Conservation (phyloP, 495 filamentous ascomycete genomes). For the Usnea hakonensis region DNA sequence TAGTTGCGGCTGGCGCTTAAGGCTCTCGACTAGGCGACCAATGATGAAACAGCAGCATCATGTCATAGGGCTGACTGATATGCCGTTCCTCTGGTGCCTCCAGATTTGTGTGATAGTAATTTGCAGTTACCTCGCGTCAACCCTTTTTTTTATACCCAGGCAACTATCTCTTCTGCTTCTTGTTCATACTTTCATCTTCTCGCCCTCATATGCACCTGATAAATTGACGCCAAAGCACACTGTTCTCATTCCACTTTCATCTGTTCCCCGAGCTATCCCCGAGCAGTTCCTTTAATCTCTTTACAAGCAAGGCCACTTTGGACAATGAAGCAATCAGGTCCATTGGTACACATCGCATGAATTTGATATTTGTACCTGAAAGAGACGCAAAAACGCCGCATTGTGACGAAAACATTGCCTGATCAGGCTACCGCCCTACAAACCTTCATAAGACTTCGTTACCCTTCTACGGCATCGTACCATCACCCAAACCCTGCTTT, state of each 20-base stretch:
- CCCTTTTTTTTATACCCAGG: background rate
- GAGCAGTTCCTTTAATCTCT: background rate
- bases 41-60: background rate
- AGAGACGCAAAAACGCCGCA: background rate
- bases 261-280: background rate
- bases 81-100: background rate
- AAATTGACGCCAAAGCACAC: background rate
- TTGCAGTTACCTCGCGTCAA: background rate
- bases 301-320: background rate
- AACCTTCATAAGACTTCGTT: background rate
- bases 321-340: background rate
- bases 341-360: background rate
- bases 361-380: background rate
- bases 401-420: constrained; percentile 3
- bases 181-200: background rate
- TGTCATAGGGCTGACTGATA: constrained; percentile 13
- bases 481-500: background rate
- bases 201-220: background rate
- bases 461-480: background rate
- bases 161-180: background rate
- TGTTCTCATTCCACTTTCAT: background rate
- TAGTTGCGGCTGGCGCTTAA: constrained; percentile 5
- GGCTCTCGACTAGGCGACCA: background rate
- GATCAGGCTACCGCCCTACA: constrained; percentile 4
- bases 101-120: background rate